Evolutionary conservation across 2,329 filamentous ascomycete genomes (phyloP), one percentile per base, ranked within the genome.

Genomic region (Amauroascus niger): DNA sequence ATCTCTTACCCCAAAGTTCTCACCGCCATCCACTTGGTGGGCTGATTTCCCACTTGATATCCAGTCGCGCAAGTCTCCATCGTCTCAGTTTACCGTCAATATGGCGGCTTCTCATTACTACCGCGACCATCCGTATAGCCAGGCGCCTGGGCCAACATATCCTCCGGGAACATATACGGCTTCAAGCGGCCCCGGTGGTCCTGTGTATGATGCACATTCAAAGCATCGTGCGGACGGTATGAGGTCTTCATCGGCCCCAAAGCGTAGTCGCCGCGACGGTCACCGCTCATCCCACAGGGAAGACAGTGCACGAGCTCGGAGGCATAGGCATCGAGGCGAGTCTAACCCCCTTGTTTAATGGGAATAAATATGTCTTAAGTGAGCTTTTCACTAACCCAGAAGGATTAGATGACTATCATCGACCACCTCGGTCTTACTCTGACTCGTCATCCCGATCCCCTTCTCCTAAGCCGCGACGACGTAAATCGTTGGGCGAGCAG

Each of bases 401-500:
- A 18, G 13, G 8, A 39, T 5, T 32, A 55, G 59, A 62, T 53
- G 63, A 57, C 63, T 57, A 57, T 62, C 67, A 41, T 13, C 39
- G 20, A 41, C 18, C 54, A 62, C 65, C 43, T 58, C 66, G 61
- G 24, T 60, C 63, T 44, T 60, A 62, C 14, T 65, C 61, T 2
- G 24, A 58, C 41, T 71, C 71, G 45, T 64, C 67, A 46, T 69
- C 69, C 24, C 66, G 65, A 43, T 73, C 68, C 44, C 70, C 69
- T 30, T 70, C 71, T 20, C 70, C 67, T 6, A 66, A 63, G 41
- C 64, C 65, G 22, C 63, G 67, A 48, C 70, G 72, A 49, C 71
- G 70, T 50, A 75, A 75, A 62, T 76, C 74, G 7, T 59, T 74
- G n/a, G 67, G 69, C 49, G 73, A 76, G 60, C 67, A 73, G 55